Conservation (phyloP, 257 asterid species). For the Ballota nigra region DNA sequence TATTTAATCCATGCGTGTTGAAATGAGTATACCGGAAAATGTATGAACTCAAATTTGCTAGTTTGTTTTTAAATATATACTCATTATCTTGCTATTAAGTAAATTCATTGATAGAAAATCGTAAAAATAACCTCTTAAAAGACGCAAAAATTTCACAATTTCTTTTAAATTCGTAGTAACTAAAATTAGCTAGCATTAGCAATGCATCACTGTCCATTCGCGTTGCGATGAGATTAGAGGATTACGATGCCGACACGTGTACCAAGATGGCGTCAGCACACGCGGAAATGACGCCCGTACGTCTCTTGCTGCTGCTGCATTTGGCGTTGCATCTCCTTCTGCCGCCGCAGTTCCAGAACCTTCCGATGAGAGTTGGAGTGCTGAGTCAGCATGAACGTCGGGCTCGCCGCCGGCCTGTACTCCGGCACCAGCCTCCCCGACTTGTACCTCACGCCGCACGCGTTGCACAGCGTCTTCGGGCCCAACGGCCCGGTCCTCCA, state of each 20-base stretch:
- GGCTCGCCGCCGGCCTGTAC: constrained; percentile 85
- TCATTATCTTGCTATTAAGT: background rate
- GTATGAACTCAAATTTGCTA: background rate
- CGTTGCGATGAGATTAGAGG: constrained; percentile 2
- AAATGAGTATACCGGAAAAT: too few relatives aligned
- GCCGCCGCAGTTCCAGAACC: constrained; percentile 70
- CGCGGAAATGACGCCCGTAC: constrained; percentile 46
- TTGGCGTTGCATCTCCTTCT: constrained; percentile 53
- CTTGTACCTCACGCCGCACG: constrained; percentile 80
- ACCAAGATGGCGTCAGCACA: constrained; percentile 37
- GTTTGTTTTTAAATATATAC: too few relatives aligned
- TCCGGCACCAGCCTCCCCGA: constrained; percentile 81
- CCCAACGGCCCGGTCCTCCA: constrained; percentile 87
- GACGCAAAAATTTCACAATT: constrained; percentile 12
- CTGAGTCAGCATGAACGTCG: constrained; percentile 79
- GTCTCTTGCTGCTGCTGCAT: constrained; percentile 41
- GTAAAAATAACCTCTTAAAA: background rate
- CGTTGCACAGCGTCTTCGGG: constrained; percentile 80
- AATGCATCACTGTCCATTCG: background rate
- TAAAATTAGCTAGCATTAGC: background rate
- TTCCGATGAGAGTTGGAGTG: constrained; percentile 86
- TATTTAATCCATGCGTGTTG: too few relatives aligned
- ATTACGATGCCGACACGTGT: background rate
- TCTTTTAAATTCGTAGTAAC: constrained; percentile 9
- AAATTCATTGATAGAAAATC: background rate